Percentiles rank a stretch among this genome's conserved stretches.
Conservation (phyloP, 768 basidiomycete genomes). For the Neoboletus magnificus region DNA sequence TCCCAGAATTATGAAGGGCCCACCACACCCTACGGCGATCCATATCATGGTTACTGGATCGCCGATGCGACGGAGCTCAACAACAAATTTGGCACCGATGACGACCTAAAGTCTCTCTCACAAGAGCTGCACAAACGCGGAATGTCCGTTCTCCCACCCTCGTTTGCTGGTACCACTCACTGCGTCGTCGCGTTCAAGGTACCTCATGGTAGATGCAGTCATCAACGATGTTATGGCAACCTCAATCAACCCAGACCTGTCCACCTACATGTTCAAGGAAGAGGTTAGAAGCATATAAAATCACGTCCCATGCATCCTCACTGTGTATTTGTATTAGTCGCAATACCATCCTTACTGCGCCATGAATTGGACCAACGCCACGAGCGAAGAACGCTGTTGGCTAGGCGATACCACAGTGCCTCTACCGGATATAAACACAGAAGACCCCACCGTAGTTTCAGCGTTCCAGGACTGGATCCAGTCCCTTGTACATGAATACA, state of each 20-base stretch:
- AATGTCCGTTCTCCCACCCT: conserved; percentile 46
- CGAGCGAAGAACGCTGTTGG: conserved; percentile 78
- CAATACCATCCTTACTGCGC: conserved; percentile 79
- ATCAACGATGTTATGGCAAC: conserved; percentile 84
- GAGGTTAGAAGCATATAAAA: conserved; percentile 35
- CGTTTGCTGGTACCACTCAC: neutral
- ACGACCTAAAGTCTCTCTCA: conserved; percentile 68
- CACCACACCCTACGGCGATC: conserved; percentile 67
- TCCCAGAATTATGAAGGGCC: conserved; percentile 75
- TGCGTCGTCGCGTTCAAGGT: conserved; percentile 36
- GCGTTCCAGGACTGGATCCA: conserved; percentile 69
- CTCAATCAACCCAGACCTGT: conserved; percentile 58
- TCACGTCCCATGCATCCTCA: neutral
- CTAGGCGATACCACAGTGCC: conserved; percentile 73
- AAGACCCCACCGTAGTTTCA: conserved; percentile 57
- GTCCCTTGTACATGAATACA: conserved; percentile 63
- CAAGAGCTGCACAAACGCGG: conserved; percentile 63
- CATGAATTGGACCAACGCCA: conserved; percentile 65
- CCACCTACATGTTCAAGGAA: conserved; percentile 66
- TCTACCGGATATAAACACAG: conserved; percentile 77
- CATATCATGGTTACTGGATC: conserved; percentile 88
- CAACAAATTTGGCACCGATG: conserved; percentile 63
- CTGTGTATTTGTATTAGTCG: conserved; percentile 36
- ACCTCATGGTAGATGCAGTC: conserved; percentile 83
- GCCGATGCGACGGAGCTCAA: conserved; percentile 68